phyloP scores from a whole-genome alignment of 495 filamentous ascomycete species.

The Xylaria flabelliformis region DNA sequence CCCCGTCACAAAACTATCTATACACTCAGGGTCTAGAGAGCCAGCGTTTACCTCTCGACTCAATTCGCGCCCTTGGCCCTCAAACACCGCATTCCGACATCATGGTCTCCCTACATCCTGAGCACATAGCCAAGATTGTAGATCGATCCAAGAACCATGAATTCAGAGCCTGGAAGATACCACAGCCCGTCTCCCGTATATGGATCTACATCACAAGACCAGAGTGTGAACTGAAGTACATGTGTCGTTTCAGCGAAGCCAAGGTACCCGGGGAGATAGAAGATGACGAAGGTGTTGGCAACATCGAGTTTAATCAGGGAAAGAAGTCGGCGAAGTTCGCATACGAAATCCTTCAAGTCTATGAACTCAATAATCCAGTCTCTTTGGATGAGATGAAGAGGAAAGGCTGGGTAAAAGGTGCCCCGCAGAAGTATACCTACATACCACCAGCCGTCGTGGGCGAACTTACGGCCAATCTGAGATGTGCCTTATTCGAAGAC shows the following conservation, averaged over 20 bases:
- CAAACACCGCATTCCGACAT: constrained; percentile 55
- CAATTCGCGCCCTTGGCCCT: constrained; percentile 51
- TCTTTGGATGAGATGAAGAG: constrained; percentile 48
- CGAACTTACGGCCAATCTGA: constrained; percentile 53
- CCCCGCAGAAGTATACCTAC: constrained; percentile 49
- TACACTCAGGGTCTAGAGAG: constrained; percentile 55
- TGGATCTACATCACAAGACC: constrained; percentile 56
- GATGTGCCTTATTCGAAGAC: constrained; percentile 47
- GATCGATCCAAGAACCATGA: constrained; percentile 51
- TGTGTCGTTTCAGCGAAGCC: constrained; percentile 52
- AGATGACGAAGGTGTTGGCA: constrained; percentile 48
- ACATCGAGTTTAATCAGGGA: constrained; percentile 56
- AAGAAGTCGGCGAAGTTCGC: constrained; percentile 43
- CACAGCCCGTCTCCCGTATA: constrained; percentile 47
- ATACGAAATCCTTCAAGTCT: constrained; percentile 57
- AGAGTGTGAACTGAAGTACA: constrained; percentile 52
- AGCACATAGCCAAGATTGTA: constrained; percentile 48
- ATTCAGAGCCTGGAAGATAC: constrained; percentile 52
- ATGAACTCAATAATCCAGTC: constrained; percentile 59
- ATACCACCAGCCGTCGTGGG: constrained; percentile 55
- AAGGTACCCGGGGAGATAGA: constrained; percentile 51
- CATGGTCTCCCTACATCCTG: constrained; percentile 50
- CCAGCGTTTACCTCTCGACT: constrained; percentile 55
- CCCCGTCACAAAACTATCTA: constrained; percentile 36
- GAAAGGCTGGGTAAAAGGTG: constrained; percentile 48